Evolutionary conservation across 78 protist species (phyloP).

Genomic region (Emiliania huxleyi): DNA sequence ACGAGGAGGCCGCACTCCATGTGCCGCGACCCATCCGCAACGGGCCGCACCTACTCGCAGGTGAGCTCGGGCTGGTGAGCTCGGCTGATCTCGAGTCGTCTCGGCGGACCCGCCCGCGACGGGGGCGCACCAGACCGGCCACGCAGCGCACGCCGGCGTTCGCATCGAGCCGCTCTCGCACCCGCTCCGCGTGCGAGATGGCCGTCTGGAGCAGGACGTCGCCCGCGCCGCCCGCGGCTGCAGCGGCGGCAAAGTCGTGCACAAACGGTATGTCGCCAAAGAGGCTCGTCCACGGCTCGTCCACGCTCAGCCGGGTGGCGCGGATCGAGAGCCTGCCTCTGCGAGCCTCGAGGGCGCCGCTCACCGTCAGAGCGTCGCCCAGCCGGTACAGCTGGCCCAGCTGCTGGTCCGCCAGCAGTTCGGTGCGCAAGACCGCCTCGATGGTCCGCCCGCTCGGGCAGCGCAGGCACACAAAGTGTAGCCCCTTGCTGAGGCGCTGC

Average conservation of each 20-base stretch:
- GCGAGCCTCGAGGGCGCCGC: neutral
- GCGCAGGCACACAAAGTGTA: neutral
- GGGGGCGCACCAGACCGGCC: too few relatives aligned
- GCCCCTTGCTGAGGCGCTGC: neutral
- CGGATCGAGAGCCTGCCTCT: neutral
- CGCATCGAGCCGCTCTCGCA: neutral
- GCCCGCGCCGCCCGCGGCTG: neutral
- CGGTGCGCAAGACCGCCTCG: neutral
- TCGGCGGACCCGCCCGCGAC: too few relatives aligned
- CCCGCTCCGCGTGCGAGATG: neutral
- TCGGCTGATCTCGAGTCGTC: too few relatives aligned
- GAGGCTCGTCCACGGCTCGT: neutral
- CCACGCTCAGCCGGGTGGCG: neutral
- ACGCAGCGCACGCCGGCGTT: neutral
- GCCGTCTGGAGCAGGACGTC: neutral
- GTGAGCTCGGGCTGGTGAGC: too few relatives aligned
- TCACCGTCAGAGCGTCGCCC: neutral
- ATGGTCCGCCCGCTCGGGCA: neutral
- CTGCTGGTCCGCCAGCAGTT: neutral
- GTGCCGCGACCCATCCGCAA: neutral
- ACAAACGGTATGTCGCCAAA: neutral
- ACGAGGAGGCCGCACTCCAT: neutral
- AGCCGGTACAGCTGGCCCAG: neutral
- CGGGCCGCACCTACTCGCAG: too few relatives aligned
- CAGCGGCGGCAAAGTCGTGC: neutral